Percentiles rank a stretch among this genome's conserved stretches.
Evolutionary conservation across 176 grass and related monocot genomes (phyloP).

Genomic region (Bonia amplexicaulis): DNA sequence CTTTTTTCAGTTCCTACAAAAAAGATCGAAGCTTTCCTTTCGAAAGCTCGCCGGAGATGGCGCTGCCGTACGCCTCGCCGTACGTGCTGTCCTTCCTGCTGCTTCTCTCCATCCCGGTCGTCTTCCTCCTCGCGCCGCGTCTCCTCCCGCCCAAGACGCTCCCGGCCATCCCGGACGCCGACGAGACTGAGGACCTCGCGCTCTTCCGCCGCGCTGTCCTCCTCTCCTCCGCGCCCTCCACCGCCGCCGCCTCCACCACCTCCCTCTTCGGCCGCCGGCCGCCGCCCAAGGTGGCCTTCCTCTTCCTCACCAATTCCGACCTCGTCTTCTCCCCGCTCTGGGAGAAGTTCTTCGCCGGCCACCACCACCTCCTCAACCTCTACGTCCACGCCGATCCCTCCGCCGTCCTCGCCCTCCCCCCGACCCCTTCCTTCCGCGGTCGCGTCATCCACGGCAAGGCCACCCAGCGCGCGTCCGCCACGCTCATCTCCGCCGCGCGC

Average conservation of each 20-base stretch:
- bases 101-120: slow-evolving; percentile 57
- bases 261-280: slow-evolving; percentile 18
- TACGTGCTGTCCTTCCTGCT: slow-evolving; percentile 67
- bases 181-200: slow-evolving; percentile 89
- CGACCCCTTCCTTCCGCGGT: slow-evolving; percentile 51
- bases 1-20: background rate
- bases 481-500: slow-evolving; percentile 80
- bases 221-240: slow-evolving; percentile 46
- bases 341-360: slow-evolving; percentile 71
- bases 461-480: slow-evolving; percentile 72
- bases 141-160: slow-evolving; percentile 66
- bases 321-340: slow-evolving; percentile 86
- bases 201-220: slow-evolving; percentile 95
- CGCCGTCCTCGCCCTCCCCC: background rate
- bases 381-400: slow-evolving; percentile 85
- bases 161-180: slow-evolving; percentile 77
- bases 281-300: slow-evolving; percentile 75
- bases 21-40: background rate
- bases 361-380: slow-evolving; percentile 65
- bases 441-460: slow-evolving; percentile 58
- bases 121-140: slow-evolving; percentile 69
- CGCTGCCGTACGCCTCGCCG: slow-evolving; percentile 45
- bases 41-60: slow-evolving; percentile 28
- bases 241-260: background rate
- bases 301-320: slow-evolving; percentile 80